Conservation (phyloP, 2,329 filamentous ascomycete genomes). For the Hymenoscyphus albidus region DNA sequence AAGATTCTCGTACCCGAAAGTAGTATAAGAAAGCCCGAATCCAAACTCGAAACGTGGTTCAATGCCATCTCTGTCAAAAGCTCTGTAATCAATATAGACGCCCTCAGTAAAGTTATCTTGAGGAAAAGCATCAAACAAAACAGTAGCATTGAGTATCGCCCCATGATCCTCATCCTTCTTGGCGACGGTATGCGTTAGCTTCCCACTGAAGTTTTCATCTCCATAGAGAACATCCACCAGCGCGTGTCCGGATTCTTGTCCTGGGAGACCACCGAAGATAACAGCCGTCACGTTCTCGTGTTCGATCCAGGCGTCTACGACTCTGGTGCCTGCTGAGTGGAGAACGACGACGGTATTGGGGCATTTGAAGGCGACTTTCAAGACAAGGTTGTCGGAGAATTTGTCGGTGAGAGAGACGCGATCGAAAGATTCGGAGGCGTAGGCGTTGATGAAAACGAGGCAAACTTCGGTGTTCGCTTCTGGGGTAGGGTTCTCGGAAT, state of each 20-base stretch:
- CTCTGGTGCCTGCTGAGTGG: constrained; percentile 56
- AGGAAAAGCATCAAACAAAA: neutral
- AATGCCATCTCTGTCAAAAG: constrained; percentile 42
- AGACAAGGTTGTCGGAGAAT: constrained; percentile 4
- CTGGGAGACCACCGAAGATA: constrained; percentile 73
- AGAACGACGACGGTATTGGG: constrained; percentile 59
- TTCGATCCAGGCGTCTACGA: constrained; percentile 66
- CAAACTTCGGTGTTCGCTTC: constrained; percentile 47
- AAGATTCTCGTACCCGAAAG: constrained; percentile 39
- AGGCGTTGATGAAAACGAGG: constrained; percentile 61
- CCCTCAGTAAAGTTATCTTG: constrained; percentile 42
- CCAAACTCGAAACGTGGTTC: constrained; percentile 36
- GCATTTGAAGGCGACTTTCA: constrained; percentile 40
- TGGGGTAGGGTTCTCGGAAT: constrained; percentile 1
- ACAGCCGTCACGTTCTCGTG: constrained; percentile 71
- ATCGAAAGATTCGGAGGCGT: constrained; percentile 51
- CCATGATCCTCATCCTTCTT: constrained; percentile 48
- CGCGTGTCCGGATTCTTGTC: constrained; percentile 77
- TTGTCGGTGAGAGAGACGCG: constrained; percentile 20
- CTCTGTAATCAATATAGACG: constrained; percentile 48
- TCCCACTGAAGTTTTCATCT: constrained; percentile 61
- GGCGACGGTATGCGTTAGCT: constrained; percentile 78
- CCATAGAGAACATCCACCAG: constrained; percentile 51
- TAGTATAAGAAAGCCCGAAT: constrained; percentile 52
- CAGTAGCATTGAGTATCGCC: constrained; percentile 29